phyloP scores from a whole-genome alignment of 2,329 filamentous ascomycete genomes.

The Fusarium tjaetaba region DNA sequence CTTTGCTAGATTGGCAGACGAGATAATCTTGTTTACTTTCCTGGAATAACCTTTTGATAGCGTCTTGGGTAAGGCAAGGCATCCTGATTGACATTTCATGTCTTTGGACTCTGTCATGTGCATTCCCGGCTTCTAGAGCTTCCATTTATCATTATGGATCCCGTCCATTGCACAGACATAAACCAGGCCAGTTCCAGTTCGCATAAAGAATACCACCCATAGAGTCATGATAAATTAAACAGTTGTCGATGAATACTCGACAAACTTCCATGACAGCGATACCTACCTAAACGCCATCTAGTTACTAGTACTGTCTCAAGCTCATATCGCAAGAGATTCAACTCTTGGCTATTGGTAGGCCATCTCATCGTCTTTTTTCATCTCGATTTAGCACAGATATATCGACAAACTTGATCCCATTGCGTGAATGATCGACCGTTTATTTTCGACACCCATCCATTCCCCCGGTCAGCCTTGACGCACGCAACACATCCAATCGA shows the following conservation, averaged over 20 bases:
- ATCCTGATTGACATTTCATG: not conserved
- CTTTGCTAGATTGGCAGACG: not conserved
- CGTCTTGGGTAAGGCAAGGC: not conserved
- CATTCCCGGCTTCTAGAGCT: constrained; percentile 30
- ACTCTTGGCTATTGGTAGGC: constrained; percentile 1
- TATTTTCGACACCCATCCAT: constrained; percentile 16
- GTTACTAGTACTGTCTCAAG: constrained; percentile 2
- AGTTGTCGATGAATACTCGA: not conserved
- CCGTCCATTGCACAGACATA: constrained; percentile 37
- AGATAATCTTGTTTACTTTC: constrained; percentile 11
- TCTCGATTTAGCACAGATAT: constrained; percentile 19
- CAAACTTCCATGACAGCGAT: not conserved
- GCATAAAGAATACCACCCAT: constrained; percentile 38
- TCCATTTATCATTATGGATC: constrained; percentile 17
- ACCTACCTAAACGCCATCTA: not conserved
- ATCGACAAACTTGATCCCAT: constrained; percentile 7
- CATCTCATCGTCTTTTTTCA: constrained; percentile 20
- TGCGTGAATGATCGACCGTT: constrained; percentile 28
- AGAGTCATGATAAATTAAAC: constrained; percentile 12
- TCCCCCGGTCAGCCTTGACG: constrained; percentile 23
- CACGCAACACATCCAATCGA: constrained; percentile 19
- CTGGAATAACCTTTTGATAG: not conserved
- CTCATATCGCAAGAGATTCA: not conserved
- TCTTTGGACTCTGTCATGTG: constrained; percentile 6
- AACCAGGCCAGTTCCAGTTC: constrained; percentile 29